These are phyloP conservation scores for Lactifluus piperatus DNA, from an alignment of 768 basidiomycete genomes.

Conservation along the genomic window DNA sequence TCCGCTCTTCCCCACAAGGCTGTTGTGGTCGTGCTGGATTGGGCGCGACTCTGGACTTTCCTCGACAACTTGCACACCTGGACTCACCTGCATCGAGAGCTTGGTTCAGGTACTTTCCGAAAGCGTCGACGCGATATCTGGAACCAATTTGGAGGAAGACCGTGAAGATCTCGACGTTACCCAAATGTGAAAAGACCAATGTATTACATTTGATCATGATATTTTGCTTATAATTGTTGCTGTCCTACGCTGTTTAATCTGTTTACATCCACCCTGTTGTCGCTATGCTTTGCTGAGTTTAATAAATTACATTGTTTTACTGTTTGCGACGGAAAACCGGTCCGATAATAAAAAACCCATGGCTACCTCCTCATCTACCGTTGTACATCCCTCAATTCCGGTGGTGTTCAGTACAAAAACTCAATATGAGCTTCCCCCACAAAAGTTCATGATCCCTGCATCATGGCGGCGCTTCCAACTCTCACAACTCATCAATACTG, in stretches of 20 bases:
- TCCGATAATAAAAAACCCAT: background rate
- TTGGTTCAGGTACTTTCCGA: too few species aligned
- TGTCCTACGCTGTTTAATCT: background rate
- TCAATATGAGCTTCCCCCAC: constrained; percentile 65
- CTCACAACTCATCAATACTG: constrained; percentile 94
- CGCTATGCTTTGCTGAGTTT: background rate
- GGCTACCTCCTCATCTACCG: constrained; percentile 1
- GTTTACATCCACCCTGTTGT: background rate
- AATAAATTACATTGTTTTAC: background rate
- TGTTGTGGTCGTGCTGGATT: too few species aligned
- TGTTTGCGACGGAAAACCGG: background rate
- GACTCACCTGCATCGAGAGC: too few species aligned
- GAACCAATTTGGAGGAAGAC: too few species aligned
- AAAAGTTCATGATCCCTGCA: constrained; percentile 89
- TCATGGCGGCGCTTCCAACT: constrained; percentile 93
- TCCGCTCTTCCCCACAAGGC: too few species aligned
- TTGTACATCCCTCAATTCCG: constrained; percentile 35
- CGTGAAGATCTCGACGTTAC: background rate
- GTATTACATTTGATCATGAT: background rate
- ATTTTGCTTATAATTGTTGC: background rate
- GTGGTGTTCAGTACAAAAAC: constrained; percentile 70
- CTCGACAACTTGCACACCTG: too few species aligned
- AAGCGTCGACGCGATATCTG: too few species aligned
- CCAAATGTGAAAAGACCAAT: background rate
- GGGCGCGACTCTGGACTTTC: too few species aligned